These are phyloP conservation scores for Neofusicoccum umdonicola DNA, from an alignment of 2,329 filamentous ascomycete genomes.

Conservation along the genomic window DNA sequence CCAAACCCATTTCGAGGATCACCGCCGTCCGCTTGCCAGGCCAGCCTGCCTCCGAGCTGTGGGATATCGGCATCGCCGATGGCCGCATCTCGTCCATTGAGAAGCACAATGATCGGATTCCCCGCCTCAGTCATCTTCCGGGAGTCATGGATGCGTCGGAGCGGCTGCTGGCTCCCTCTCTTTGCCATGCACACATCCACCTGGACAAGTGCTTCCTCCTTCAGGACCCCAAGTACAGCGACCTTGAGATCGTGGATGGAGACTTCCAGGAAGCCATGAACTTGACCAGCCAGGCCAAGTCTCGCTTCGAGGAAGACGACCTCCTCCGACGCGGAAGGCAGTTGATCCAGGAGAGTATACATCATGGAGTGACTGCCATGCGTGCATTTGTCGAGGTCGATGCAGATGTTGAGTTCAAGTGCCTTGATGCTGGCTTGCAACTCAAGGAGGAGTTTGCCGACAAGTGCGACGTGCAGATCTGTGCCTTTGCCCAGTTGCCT, in stretches of 20 bases:
- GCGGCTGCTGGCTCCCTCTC: conserved; percentile 51
- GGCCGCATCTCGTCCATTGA: conserved; percentile 33
- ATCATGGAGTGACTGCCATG: conserved; percentile 65
- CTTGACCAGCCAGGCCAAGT: conserved; percentile 60
- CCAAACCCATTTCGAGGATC: conserved; percentile 27
- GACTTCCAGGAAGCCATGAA: conserved; percentile 65
- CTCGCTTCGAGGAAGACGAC: conserved; percentile 60
- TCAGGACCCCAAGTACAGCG: conserved; percentile 57
- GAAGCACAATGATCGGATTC: conserved; percentile 25
- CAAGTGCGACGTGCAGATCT: conserved; percentile 62
- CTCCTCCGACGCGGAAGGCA: conserved; percentile 63
- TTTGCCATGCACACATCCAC: conserved; percentile 73
- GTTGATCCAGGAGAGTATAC: conserved; percentile 63
- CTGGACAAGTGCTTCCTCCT: conserved; percentile 66
- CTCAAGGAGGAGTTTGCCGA: conserved; percentile 56
- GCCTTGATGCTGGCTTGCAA: conserved; percentile 55
- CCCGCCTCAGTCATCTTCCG: conserved; percentile 18
- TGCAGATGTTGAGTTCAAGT: conserved; percentile 57
- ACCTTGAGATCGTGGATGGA: conserved; percentile 60
- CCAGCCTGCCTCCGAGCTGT: conserved; percentile 30
- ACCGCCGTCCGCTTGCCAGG: conserved; percentile 34
- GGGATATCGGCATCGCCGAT: conserved; percentile 37
- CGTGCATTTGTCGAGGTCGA: conserved; percentile 72
- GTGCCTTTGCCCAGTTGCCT: conserved; percentile 68
- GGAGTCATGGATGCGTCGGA: conserved; percentile 41